Evolutionary conservation across 805 yeast genomes (phyloP), one percentile per base, ranked within the genome.

Genomic region (Zygosaccharomyces rouxii): DNA sequence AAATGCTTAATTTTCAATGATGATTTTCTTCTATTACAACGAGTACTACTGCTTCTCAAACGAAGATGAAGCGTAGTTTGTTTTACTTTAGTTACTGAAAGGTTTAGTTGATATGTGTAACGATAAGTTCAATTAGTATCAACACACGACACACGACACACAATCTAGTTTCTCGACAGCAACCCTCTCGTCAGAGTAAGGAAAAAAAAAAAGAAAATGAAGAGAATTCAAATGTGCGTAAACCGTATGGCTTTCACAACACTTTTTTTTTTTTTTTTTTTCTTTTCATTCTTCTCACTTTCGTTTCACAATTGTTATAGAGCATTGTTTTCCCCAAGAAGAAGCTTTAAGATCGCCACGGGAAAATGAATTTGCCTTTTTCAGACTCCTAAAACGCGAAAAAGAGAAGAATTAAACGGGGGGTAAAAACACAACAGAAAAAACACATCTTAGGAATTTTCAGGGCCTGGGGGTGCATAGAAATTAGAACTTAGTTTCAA

Each of bases 201-300:
- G 37, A 33, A 33, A 18, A 31, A 31, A 14, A 10, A 29, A 29
- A 29, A 31, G 19, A 33, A 33, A 33, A 14, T 16, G 21, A 14
- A 9, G 9, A 18, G 18, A 87, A 88, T 2, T 86, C 95, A 0
- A 81, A 94, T 44, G 83, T 90, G 3, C 81, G 92, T 53, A 84
- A 87, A 19, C 79, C 92, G 31, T 79, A 79, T 39, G 75, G 44
- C 28, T 41, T 41, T 23, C 35, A 11, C 21, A 29, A 29, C 30
- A 4, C 33, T 30, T 29, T 19, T 42, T 35, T 23, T 42, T 33
- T 42, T n/a, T 30, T 22, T 42, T 42, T 30, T 21, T 31, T 31
- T 22, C n/a, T 26, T 40, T 40, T 28, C 14, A n/a, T 40, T 39
- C 14, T 28, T 26, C 28, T 41, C 35, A 33, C n/a, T 28, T 31